These are phyloP conservation scores for Senna tora DNA, from an alignment of 306 rosid species.

Conservation along the genomic window DNA sequence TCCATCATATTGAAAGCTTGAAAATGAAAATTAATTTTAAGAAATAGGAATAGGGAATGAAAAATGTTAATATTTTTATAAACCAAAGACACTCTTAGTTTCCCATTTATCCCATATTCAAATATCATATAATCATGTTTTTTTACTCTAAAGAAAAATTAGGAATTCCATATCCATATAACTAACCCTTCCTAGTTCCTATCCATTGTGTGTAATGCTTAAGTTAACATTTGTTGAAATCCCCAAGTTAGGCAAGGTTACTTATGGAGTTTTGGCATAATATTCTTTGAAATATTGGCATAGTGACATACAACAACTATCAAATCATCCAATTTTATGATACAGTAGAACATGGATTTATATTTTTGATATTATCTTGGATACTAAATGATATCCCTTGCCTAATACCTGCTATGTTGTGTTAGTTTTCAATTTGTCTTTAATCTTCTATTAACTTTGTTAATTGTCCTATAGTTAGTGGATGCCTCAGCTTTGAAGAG, in stretches of 20 bases:
- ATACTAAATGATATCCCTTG: background rate
- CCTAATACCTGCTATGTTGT: background rate
- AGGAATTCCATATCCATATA: background rate
- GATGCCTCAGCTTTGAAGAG: conserved; percentile 93
- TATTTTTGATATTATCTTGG: background rate
- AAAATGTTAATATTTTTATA: no score
- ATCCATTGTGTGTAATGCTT: background rate
- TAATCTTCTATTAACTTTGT: conserved; percentile 8
- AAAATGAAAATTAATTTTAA: no score
- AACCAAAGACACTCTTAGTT: background rate
- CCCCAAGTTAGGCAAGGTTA: background rate
- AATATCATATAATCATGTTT: background rate
- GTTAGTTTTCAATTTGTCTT: conserved; percentile 13
- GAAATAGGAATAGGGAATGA: no score
- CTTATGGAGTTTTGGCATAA: background rate
- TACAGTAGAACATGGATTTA: background rate
- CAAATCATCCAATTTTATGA: background rate
- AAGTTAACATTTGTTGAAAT: background rate
- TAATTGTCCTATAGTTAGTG: conserved; percentile 58
- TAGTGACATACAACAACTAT: background rate
- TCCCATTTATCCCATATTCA: background rate
- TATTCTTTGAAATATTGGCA: background rate
- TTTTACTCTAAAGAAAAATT: background rate
- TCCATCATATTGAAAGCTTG: no score
- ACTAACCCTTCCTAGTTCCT: background rate